These are phyloP conservation scores for Huntiella abstrusa DNA, from an alignment of 2,329 filamentous ascomycete species.

Conservation along the genomic window DNA sequence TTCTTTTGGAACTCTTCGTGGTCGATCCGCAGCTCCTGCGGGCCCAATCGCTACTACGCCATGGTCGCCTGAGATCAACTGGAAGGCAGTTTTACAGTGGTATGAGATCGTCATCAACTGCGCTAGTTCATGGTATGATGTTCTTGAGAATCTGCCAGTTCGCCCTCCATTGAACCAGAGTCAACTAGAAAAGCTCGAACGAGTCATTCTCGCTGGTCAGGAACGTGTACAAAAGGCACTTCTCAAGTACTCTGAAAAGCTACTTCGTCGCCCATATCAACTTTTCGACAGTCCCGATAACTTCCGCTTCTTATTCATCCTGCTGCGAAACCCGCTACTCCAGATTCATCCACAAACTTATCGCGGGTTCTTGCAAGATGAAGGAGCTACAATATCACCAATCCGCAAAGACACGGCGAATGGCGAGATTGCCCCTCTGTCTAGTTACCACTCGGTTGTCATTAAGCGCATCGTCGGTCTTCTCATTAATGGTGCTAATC, in stretches of 20 bases:
- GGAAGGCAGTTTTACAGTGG: conserved; percentile 53
- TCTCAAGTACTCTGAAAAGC: conserved; percentile 58
- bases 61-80: conserved; percentile 54
- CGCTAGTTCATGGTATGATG: conserved; percentile 42
- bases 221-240: conserved; percentile 50
- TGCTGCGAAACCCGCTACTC: conserved; percentile 62
- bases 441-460: conserved; percentile 58
- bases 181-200: conserved; percentile 21
- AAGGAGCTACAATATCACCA: not conserved
- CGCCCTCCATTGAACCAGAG: not conserved
- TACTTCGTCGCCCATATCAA: conserved; percentile 62
- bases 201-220: conserved; percentile 35
- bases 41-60: conserved; percentile 22
- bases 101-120: conserved; percentile 50
- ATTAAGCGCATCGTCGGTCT: conserved; percentile 72
- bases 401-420: not conserved
- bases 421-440: conserved; percentile 7
- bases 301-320: conserved; percentile 57
- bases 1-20: conserved; percentile 40
- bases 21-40: not conserved
- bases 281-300: conserved; percentile 49
- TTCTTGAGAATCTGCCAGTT: not conserved
- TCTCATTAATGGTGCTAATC: conserved; percentile 48
- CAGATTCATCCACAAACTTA: conserved; percentile 27
- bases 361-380: conserved; percentile 21